These are phyloP conservation scores for Apophysomyces trapeziformis DNA, from an alignment of 371 early-diverging fungal genomes.

Conservation along the genomic window DNA sequence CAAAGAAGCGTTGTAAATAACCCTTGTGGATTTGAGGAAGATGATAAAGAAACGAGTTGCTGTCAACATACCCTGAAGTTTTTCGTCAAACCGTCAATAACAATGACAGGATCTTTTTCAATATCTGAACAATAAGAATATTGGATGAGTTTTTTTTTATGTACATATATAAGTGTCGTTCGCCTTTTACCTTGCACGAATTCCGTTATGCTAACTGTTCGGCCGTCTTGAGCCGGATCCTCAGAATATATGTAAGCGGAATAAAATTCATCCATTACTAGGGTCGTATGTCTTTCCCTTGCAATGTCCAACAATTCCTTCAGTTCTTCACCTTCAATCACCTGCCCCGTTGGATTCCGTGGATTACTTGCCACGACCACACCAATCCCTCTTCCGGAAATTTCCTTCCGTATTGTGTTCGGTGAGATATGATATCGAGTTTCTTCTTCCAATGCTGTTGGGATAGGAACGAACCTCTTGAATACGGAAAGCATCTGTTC, in stretches of 20 bases:
- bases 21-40: too few relatives aligned
- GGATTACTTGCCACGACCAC: constrained; percentile 57
- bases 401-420: constrained; percentile 44
- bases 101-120: constrained; percentile 49
- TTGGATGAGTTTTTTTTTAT: too few relatives aligned
- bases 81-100: constrained; percentile 51
- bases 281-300: constrained; percentile 42
- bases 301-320: constrained; percentile 42
- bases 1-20: not conserved
- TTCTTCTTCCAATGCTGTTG: constrained; percentile 49
- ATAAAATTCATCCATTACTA: constrained; percentile 59
- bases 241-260: constrained; percentile 53
- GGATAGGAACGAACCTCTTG: constrained; percentile 57
- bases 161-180: too few relatives aligned
- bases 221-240: constrained; percentile 35
- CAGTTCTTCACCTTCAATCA: constrained; percentile 47
- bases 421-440: constrained; percentile 46
- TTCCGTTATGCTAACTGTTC: constrained; percentile 41
- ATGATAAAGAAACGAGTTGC: too few relatives aligned
- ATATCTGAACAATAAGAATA: constrained; percentile 31
- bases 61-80: constrained; percentile 39
- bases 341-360: constrained; percentile 60
- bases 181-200: constrained; percentile 34
- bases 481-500: constrained; percentile 54
- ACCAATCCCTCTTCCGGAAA: constrained; percentile 47